Conservation (phyloP, 441 rosid species). For the Adansonia grandidieri region DNA sequence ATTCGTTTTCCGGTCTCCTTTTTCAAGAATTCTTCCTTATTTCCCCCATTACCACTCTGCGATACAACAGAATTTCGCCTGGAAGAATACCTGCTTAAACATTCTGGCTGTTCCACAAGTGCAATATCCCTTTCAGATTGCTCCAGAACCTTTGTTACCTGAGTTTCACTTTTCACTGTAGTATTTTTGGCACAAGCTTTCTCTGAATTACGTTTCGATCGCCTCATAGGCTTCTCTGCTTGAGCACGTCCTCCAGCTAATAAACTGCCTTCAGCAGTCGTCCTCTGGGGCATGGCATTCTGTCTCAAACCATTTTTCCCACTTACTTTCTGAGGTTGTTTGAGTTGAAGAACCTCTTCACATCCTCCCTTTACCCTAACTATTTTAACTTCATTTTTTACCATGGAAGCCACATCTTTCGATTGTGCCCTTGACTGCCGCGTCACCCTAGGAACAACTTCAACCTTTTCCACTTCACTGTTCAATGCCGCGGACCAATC, state of each 20-base stretch:
- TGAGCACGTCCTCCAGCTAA: slow-evolving; percentile 10
- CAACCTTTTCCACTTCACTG: slow-evolving; percentile 15
- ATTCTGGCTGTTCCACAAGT: slow-evolving; percentile 24
- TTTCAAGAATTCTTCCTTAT: slow-evolving; percentile 1
- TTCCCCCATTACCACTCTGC: slow-evolving; percentile 23
- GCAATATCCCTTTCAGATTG: slow-evolving; percentile 21
- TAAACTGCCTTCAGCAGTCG: not conserved
- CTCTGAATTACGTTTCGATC: slow-evolving; percentile 24
- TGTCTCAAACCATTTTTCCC: slow-evolving; percentile 5
- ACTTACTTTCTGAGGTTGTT: not conserved
- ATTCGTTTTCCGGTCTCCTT: slow-evolving; percentile 25
- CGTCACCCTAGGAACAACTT: slow-evolving; percentile 25
- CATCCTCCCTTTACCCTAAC: not conserved
- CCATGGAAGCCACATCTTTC: slow-evolving; percentile 14
- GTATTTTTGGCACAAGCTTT: slow-evolving; percentile 13
- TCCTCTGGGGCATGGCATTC: not conserved
- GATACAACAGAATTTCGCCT: slow-evolving; percentile 30
- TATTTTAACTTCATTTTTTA: slow-evolving; percentile 12
- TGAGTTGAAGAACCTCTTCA: slow-evolving; percentile 23
- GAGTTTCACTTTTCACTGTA: slow-evolving; percentile 13
- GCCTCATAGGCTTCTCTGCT: slow-evolving; percentile 26
- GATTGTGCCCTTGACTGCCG: slow-evolving; percentile 31
- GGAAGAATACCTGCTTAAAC: slow-evolving; percentile 20
- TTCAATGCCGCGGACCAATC: not conserved
- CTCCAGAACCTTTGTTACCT: slow-evolving; percentile 11